Evolutionary conservation across 805 yeast genomes (phyloP).

Genomic region (Candida maltosa): DNA sequence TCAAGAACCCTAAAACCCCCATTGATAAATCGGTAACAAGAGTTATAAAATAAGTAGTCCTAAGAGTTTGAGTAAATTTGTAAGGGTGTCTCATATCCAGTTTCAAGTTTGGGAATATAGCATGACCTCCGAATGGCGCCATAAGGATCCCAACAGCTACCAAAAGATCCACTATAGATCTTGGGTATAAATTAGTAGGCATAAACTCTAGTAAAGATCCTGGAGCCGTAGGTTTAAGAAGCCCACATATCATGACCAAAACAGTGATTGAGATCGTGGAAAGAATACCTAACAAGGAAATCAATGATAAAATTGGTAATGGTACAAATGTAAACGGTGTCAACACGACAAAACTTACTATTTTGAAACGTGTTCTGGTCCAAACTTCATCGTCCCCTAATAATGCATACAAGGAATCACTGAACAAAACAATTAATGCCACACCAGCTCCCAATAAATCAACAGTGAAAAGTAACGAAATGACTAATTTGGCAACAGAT

Average conservation of each 20-base stretch:
- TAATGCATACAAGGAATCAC: conserved; percentile 77
- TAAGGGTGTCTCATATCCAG: conserved; percentile 73
- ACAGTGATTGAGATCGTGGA: conserved; percentile 51
- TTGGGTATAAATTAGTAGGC: conserved; percentile 68
- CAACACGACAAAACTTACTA: conserved; percentile 63
- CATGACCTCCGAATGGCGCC: conserved; percentile 86
- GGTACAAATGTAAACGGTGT: conserved; percentile 85
- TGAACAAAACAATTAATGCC: conserved; percentile 74
- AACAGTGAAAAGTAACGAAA: conserved; percentile 69
- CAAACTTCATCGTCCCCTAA: conserved; percentile 36
- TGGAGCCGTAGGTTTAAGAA: conserved; percentile 57
- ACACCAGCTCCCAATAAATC: conserved; percentile 83
- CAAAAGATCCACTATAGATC: conserved; percentile 45
- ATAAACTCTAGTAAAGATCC: conserved; percentile 70
- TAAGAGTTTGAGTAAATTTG: conserved; percentile 51
- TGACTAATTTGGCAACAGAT: conserved; percentile 64
- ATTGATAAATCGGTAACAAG: conserved; percentile 58
- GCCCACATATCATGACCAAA: conserved; percentile 54
- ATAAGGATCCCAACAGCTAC: conserved; percentile 62
- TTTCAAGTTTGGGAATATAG: conserved; percentile 74
- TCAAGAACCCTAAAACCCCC: conserved; percentile 62
- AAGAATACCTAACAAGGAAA: conserved; percentile 55
- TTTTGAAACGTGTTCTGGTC: conserved; percentile 53
- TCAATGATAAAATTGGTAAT: conserved; percentile 57
- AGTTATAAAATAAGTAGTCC: conserved; percentile 58